Percentiles rank a stretch among this genome's conserved stretches.
phyloP scores from a whole-genome alignment of 768 basidiomycete genomes.

The Boletus tylopilopsis region DNA sequence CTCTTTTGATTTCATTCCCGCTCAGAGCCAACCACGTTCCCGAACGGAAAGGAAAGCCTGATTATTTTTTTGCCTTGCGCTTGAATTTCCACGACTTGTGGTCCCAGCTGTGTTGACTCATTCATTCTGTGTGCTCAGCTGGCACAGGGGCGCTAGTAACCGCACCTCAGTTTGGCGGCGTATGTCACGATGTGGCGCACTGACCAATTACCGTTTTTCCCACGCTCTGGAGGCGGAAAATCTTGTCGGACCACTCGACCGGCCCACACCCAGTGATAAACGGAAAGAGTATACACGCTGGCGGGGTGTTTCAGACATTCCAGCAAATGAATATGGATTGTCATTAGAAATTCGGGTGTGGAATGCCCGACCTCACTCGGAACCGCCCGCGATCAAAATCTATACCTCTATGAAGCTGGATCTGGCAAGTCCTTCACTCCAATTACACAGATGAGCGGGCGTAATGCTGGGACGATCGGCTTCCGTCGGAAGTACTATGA shows the following conservation, averaged over 20 bases:
- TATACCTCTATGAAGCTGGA: conserved; percentile 3
- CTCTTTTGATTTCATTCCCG: conserved; percentile 32
- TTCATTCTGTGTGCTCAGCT: conserved; percentile 56
- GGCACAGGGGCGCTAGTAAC: conserved; percentile 56
- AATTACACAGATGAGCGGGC: conserved; percentile 16
- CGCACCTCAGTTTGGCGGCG: conserved; percentile 10
- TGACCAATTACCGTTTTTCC: conserved; percentile 24
- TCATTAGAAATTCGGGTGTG: conserved; percentile 25
- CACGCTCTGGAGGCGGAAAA: conserved; percentile 24
- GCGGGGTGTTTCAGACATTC: conserved; percentile 16
- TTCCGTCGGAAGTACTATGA: conserved; percentile 28
- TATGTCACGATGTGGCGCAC: conserved; percentile 11
- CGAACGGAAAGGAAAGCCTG: conserved; percentile 74
- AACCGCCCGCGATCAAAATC: conserved; percentile 18
- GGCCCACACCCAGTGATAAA: conserved; percentile 20
- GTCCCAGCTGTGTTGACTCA: conserved; percentile 68
- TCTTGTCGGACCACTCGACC: conserved; percentile 17
- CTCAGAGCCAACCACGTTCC: conserved; percentile 80
- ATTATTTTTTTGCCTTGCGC: conserved; percentile 76
- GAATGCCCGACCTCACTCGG: conserved; percentile 20
- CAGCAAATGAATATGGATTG: conserved; percentile 27
- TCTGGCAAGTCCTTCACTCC: conserved; percentile 8
- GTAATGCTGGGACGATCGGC: conserved; percentile 20
- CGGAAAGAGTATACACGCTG: conserved; percentile 32
- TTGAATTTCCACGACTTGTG: conserved; percentile 87